Base-by-base conservation (phyloP, 352 stramenopile species). In the Globisporangium okanoganense region DNA sequence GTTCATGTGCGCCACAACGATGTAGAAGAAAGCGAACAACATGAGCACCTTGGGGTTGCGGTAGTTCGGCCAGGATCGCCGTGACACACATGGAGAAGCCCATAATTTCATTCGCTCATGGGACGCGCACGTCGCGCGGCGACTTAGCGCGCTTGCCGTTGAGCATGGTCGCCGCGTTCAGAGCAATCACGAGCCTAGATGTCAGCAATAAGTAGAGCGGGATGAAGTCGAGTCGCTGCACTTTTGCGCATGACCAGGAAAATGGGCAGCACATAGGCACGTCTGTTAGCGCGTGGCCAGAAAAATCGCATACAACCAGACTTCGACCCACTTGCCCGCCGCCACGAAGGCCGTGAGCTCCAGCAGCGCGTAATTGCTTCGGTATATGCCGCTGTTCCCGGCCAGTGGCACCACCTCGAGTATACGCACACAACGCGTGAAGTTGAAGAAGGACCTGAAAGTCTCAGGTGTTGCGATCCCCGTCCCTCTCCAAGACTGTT, bases 381-480 rank as follows among this genome's bases (percentile, higher is more conserved):
- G 56, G 62, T 82, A 75, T 40, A 96, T 69, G 22, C n/a, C 60
- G 29, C 33, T 45, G 3, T 25, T 20, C 22, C 67, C 66, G 36
- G 76, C 66, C 12, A 97, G 70, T 12, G 81, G 82, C 43, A 97
- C 72, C n/a, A 94, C 82, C 12, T 73, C 76, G 41, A 97, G 76
- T 3, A 48, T 48, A 16, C 41, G 14, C 6, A 48, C 22, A 77
- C 76, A 16, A 87, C 61, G 35, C 82, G 54, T 13, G 74, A 81
- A 14, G 64, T 97, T 97, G 70, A 95, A 96, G 20, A 95, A 66
- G 9, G 85, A 74, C 8, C 92, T 86, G 25, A 85, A n/a, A 73
- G 3, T 61, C 65, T 85, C 87, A 96, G 80, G 91, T 90, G 62
- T 85, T 85, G 50, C 76, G 78, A n/a, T n/a, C n/a, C n/a, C n/a